Conservation (phyloP, 2,329 filamentous ascomycete species). For the Exophiala lecanii-corni region DNA sequence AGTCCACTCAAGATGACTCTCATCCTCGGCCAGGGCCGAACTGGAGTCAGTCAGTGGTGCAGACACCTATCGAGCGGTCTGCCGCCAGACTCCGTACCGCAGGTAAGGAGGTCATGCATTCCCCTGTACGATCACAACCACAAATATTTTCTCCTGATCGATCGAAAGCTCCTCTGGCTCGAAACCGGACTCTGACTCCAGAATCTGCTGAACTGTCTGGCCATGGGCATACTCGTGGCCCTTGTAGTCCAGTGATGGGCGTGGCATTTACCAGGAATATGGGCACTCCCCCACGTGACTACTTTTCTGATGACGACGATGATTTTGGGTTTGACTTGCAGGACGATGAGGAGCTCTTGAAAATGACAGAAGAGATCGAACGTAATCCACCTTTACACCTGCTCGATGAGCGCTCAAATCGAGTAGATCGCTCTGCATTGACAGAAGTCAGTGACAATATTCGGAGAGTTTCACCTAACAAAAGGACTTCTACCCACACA, state of each 20-base stretch:
- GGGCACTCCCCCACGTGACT: conserved; percentile 33
- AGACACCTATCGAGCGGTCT: conserved; percentile 17
- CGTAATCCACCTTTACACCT: conserved; percentile 15
- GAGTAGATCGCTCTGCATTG: conserved; percentile 12
- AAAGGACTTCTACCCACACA: neutral
- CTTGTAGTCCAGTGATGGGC: too few relatives aligned
- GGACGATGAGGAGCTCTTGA: conserved; percentile 44
- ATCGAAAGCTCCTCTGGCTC: neutral
- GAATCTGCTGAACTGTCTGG: neutral
- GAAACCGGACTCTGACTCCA: neutral
- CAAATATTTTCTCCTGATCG: neutral
- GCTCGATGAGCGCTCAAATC: neutral
- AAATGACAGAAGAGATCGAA: conserved; percentile 37
- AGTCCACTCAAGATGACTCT: neutral
- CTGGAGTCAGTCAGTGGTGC: conserved; percentile 19
- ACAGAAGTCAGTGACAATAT: conserved; percentile 25
- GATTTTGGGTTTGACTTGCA: conserved; percentile 40
- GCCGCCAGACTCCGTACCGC: too few relatives aligned
- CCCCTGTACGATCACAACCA: neutral
- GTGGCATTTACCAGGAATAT: conserved; percentile 41
- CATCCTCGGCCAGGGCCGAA: conserved; percentile 4
- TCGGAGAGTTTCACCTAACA: conserved; percentile 29
- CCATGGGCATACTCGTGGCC: neutral
- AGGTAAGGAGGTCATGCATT: neutral
- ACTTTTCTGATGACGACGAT: conserved; percentile 24